Conservation (phyloP, 2,329 filamentous ascomycete species). For the Hypomyces rosellus region DNA sequence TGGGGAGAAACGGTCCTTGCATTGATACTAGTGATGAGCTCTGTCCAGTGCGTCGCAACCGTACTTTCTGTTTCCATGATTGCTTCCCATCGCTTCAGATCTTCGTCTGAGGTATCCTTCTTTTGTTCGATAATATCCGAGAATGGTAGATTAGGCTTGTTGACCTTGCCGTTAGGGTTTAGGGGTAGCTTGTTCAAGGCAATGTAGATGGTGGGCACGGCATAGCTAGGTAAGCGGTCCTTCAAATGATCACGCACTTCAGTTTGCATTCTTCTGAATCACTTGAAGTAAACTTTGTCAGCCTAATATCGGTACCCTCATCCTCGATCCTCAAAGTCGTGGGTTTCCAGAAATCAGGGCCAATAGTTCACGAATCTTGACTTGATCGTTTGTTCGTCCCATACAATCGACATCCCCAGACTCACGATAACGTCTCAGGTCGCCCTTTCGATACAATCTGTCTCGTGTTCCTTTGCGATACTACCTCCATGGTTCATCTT, state of each 20-base stretch:
- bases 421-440: constrained; percentile 70
- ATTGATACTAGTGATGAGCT: constrained; percentile 60
- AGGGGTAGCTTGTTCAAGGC: constrained; percentile 44
- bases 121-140: constrained; percentile 64
- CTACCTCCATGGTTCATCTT: constrained; percentile 66
- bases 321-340: constrained; percentile 51
- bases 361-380: constrained; percentile 83
- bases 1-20: constrained; percentile 51
- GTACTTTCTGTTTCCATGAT: constrained; percentile 34
- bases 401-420: constrained; percentile 68
- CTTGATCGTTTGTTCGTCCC: constrained; percentile 78
- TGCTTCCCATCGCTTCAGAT: constrained; percentile 47
- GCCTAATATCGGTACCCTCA: constrained; percentile 41
- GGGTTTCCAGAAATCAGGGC: constrained; percentile 57
- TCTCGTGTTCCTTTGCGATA: constrained; percentile 79
- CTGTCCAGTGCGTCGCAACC: constrained; percentile 57
- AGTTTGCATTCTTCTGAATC: constrained; percentile 40
- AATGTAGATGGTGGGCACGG: constrained; percentile 30
- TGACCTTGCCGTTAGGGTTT: constrained; percentile 72
- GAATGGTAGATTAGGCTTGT: constrained; percentile 72
- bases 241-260: constrained; percentile 61
- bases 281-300: constrained; percentile 37
- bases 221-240: constrained; percentile 41
- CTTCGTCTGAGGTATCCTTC: constrained; percentile 29
- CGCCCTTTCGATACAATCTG: constrained; percentile 79